Conservation (phyloP, 1,284 basidiomycete genomes). For the Pseudozyma sp. region DNA sequence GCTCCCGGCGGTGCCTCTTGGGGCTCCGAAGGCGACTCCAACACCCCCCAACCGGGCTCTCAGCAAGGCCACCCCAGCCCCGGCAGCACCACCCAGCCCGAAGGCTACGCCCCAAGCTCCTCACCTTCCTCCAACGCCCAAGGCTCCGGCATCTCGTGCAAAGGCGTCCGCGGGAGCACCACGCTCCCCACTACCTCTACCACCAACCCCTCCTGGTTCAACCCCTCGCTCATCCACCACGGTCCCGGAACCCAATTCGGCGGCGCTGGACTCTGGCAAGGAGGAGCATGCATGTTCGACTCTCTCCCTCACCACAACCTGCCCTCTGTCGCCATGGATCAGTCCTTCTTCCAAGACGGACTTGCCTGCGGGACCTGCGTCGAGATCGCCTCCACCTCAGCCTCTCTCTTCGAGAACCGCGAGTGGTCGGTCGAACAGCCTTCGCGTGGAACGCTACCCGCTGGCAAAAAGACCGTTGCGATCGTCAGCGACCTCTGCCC, state of each 20-base stretch:
- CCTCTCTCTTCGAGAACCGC: slow-evolving; percentile 29
- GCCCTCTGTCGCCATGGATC: slow-evolving; percentile 45
- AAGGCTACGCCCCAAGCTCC: slow-evolving; percentile 1
- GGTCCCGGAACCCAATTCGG: slow-evolving; percentile 44
- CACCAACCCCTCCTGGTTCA: slow-evolving; percentile 30
- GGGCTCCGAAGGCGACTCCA: slow-evolving; percentile 3
- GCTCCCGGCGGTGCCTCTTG: neutral
- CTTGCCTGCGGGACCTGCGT: slow-evolving; percentile 49
- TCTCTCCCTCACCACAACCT: slow-evolving; percentile 34
- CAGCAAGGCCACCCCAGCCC: neutral
- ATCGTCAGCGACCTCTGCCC: slow-evolving; percentile 50
- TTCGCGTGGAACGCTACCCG: slow-evolving; percentile 13
- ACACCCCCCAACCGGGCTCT: no score
- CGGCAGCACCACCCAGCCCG: neutral
- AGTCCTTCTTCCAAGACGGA: slow-evolving; percentile 42
- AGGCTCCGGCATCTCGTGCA: slow-evolving; percentile 13
- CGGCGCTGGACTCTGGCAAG: slow-evolving; percentile 32
- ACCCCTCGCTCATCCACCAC: slow-evolving; percentile 29
- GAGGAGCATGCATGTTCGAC: slow-evolving; percentile 50
- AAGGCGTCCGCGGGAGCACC: slow-evolving; percentile 20
- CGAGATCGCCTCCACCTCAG: slow-evolving; percentile 32
- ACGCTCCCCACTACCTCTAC: slow-evolving; percentile 4
- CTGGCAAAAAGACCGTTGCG: slow-evolving; percentile 28
- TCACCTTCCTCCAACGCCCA: neutral
- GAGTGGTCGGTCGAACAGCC: slow-evolving; percentile 32